phyloP scores from a whole-genome alignment of 192 early-diverging fungal genomes.

The Pilobolus umbonatus region DNA sequence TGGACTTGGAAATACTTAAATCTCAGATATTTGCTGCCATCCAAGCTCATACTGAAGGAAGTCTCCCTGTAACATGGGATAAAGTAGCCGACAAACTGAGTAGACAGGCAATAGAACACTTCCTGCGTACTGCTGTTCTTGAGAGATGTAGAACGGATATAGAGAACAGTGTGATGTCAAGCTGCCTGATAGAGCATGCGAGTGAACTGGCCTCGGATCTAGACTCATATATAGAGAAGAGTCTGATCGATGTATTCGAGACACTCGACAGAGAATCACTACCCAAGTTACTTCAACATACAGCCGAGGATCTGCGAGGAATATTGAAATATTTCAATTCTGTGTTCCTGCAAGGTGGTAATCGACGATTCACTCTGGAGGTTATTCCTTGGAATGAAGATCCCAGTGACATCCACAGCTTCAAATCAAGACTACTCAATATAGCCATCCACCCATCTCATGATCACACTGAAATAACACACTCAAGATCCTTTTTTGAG shows the following conservation, averaged over 20 bases:
- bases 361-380: constrained; percentile 4
- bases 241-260: constrained; percentile 15
- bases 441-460: background rate
- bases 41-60: constrained; percentile 22
- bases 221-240: constrained; percentile 14
- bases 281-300: constrained; percentile 12
- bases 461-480: constrained; percentile 7
- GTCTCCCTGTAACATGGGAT: constrained; percentile 25
- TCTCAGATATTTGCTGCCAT: constrained; percentile 27
- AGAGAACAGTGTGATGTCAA: background rate
- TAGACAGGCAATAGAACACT: constrained; percentile 7
- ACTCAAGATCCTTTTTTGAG: constrained; percentile 16
- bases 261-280: constrained; percentile 11
- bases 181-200: constrained; percentile 13
- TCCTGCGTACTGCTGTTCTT: background rate
- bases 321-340: constrained; percentile 23
- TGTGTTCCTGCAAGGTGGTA: constrained; percentile 13
- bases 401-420: background rate
- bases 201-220: constrained; percentile 5
- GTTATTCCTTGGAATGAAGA: constrained; percentile 19
- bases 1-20: constrained; percentile 24
- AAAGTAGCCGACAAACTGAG: constrained; percentile 16
- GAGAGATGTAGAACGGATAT: background rate
- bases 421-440: constrained; percentile 1
- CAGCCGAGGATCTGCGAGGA: constrained; percentile 10